Evolutionary conservation across 2,329 filamentous ascomycete species (phyloP), one percentile per base, ranked within the genome.

Genomic region (Sclerotinia subarctica): DNA sequence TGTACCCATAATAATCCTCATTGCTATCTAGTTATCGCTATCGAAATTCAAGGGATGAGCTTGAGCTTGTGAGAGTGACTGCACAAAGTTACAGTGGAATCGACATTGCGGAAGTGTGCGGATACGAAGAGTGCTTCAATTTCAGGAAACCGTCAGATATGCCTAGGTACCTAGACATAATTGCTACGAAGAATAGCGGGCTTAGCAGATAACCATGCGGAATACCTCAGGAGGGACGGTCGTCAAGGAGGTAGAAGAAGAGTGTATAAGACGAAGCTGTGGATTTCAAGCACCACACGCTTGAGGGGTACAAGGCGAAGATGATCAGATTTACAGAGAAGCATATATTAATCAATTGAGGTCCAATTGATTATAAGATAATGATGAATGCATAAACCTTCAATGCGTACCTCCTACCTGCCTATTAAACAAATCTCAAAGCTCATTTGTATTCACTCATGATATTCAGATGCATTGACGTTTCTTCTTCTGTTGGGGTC

Each of bases 21-120:
- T 44, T 6, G 17, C 38, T 17, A 32, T n/a, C 21, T 42, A 68
- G 58, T 24, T 56, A 29, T 56, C 66, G 42, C 35, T 68, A 32
- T 68, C 59, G 21, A 68, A 64, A 51, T 68, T 64, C 29, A 68
- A 68, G 49, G 66, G 66, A 64, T 68, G 59, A 63, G 46, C 21
- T 51, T 21, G 46, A 35, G n/a, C 21, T 38, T 13, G n/a, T 29
- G 46, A 11, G n/a, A 26, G 46, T 63, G 46, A n/a, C 26, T 51
- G 46, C 49, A 24, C 21, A 17, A 60, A 38, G 32, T 11, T n/a
- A 56, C 24, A 24, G 21, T 24, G 21, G 38, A 42, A 38, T n/a
- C n/a, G n/a, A 2, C 8, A 38, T 38, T 51, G 29, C n/a, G 19
- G 51, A 10, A 63, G 7, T 35, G 46, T 24, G 26, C 21, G n/a